A percentile compares a stretch with the other conserved stretches of the same genome.
Evolutionary conservation across 441 rosid species (phyloP).

Genomic region (Capsella rubella): DNA sequence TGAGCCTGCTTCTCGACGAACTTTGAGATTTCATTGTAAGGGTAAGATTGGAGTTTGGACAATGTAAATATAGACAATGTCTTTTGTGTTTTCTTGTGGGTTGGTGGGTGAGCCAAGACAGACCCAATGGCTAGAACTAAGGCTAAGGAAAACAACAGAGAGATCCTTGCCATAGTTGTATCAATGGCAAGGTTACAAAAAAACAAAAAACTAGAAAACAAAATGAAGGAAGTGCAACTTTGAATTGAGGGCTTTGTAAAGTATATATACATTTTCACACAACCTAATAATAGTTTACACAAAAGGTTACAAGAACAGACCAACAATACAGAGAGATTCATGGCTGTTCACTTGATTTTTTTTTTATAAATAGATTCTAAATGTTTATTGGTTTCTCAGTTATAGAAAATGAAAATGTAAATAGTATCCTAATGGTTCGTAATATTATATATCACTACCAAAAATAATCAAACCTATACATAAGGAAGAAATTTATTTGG

Average conservation of each 20-base stretch:
- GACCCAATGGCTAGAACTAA: constrained; percentile 34
- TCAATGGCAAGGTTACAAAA: constrained; percentile 17
- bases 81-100: constrained; percentile 16
- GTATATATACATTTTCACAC: constrained; percentile 24
- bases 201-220: constrained; percentile 14
- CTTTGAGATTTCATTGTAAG: constrained; percentile 21
- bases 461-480: neutral
- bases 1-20: neutral
- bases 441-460: neutral
- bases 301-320: constrained; percentile 13
- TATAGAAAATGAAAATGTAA: neutral
- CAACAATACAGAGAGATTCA: constrained; percentile 21
- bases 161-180: constrained; percentile 44
- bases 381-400: neutral
- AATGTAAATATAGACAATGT: constrained; percentile 28
- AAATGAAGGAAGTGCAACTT: constrained; percentile 38
- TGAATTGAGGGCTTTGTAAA: constrained; percentile 7
- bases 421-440: neutral
- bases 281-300: constrained; percentile 22
- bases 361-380: constrained; percentile 2
- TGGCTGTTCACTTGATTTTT: constrained; percentile 20
- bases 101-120: constrained; percentile 33
- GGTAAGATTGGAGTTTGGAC: constrained; percentile 27
- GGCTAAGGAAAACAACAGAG: constrained; percentile 41
- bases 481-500: neutral